Base-by-base conservation (phyloP, 1,284 basidiomycete species). In the Singerocomus inundabilis region DNA sequence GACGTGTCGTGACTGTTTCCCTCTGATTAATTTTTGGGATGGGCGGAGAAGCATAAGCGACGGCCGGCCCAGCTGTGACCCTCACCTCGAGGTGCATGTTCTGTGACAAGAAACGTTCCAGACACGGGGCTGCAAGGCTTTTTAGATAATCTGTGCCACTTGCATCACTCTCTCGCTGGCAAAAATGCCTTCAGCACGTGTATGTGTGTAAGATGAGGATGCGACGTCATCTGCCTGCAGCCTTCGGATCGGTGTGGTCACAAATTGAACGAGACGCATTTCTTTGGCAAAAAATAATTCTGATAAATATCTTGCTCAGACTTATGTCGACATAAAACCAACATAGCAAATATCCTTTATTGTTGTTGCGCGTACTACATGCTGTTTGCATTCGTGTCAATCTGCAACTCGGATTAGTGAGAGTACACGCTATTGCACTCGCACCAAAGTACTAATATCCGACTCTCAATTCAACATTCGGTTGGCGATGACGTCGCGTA, bases 401-500 rank as follows among this genome's bases (percentile, higher is more conserved):
- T 21, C 21, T 21, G 21, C 21, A 21, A 21, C 21, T 21, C 21
- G 21, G 21, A 21, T 21, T 21, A 21, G 21, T 21, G 21, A 21
- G 21, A 21, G 21, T 21, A 21, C 21, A 21, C 12, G 24, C 24
- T 38, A 35, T 33, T 38, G 30, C 30, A 34, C 32, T 16, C 37
- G 29, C 28, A 35, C 21, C 7, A 9, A 25, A 44, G 43, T 29
- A 29, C 7, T 29, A 34, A 33, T 32, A 24, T 24, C 34, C 10
- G 28, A 9, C n/a, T 29, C 43, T 40, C 33, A 15, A 46, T 46
- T 63, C 44, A 66, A 49, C n/a, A 53, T 38, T 53, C 54, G 11
- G 41, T 24, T 9, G 62, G 68, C 7, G 71, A 70, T 39, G 63
- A 65, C 32, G 63, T 64, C 30, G 59, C 43, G 54, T 69, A 73